These are phyloP conservation scores for Kalaharituber pfeilii DNA, from an alignment of 2,329 filamentous ascomycete genomes.

Conservation along the genomic window DNA sequence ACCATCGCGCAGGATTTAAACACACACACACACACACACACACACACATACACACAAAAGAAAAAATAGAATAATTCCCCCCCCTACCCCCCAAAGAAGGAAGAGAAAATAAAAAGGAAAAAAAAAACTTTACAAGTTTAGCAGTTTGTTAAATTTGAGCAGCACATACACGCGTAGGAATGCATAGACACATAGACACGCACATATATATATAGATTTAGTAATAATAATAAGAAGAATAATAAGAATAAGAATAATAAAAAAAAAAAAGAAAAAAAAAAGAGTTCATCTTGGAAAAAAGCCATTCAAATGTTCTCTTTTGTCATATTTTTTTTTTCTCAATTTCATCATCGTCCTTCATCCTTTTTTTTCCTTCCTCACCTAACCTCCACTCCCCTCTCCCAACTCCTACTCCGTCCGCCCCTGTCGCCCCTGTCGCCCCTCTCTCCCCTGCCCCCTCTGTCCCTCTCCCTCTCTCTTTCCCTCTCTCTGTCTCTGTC, in stretches of 20 bases:
- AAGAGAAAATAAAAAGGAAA: too few relatives aligned
- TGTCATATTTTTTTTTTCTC: not conserved
- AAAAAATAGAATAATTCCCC: too few relatives aligned
- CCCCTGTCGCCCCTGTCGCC: not conserved
- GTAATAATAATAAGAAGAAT: not conserved
- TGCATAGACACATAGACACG: too few relatives aligned
- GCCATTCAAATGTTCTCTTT: not conserved
- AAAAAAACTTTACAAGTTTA: too few relatives aligned
- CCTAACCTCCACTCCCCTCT: not conserved
- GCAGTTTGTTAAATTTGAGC: too few relatives aligned
- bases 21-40: too few relatives aligned
- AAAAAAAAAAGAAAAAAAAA: not conserved
- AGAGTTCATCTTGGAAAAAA: not conserved
- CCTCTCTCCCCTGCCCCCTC: not conserved
- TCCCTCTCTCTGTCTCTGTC: not conserved
- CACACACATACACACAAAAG: too few relatives aligned
- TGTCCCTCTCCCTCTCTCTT: not conserved
- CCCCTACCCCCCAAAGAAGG: too few relatives aligned
- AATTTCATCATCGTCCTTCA: not conserved
- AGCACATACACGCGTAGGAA: too few relatives aligned
- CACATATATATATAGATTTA: not conserved
- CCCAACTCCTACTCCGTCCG: not conserved
- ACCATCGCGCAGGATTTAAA: too few relatives aligned
- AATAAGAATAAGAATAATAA: not conserved
- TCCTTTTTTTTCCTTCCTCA: not conserved